Conservation (phyloP, 768 basidiomycete genomes). For the Leccinum imitatum region DNA sequence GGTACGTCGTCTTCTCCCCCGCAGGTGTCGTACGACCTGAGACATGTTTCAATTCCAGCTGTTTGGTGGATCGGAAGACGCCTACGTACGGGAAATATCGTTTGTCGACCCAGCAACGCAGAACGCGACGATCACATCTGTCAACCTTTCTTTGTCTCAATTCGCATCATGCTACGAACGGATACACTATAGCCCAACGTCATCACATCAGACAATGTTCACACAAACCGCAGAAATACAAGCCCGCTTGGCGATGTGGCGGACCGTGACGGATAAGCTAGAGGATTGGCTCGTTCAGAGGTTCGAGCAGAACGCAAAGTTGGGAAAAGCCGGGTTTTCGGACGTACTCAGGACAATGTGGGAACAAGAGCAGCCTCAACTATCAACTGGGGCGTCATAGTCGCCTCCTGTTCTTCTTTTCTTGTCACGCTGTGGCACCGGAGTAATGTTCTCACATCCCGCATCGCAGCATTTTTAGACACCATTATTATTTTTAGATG, state of each 20-base stretch:
- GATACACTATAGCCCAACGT: constrained; percentile 81
- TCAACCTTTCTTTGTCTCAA: constrained; percentile 93
- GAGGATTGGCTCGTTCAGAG: constrained; percentile 86
- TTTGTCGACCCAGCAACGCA: constrained; percentile 85
- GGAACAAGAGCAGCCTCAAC: constrained; percentile 63
- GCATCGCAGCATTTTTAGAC: constrained; percentile 24
- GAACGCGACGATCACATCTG: constrained; percentile 81
- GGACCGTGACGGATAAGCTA: constrained; percentile 75
- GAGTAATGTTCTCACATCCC: constrained; percentile 5
- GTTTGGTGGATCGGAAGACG: constrained; percentile 91
- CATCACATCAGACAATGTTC: constrained; percentile 65
- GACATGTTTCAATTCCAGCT: constrained; percentile 45
- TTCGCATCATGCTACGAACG: constrained; percentile 91
- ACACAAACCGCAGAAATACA: constrained; percentile 91
- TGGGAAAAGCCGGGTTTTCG: constrained; percentile 87
- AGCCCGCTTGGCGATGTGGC: constrained; percentile 77
- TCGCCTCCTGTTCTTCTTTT: constrained; percentile 7
- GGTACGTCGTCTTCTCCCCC: constrained; percentile 46
- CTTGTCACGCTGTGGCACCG: constrained; percentile 7
- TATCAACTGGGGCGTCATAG: constrained; percentile 33
- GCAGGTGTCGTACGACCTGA: constrained; percentile 7
- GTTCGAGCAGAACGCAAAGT: constrained; percentile 89
- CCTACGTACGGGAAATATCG: constrained; percentile 92
- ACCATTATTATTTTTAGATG: constrained; percentile 18
- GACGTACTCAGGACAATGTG: constrained; percentile 80